Conservation (phyloP, 2,329 filamentous ascomycete species). For the Zarea fungicola region DNA sequence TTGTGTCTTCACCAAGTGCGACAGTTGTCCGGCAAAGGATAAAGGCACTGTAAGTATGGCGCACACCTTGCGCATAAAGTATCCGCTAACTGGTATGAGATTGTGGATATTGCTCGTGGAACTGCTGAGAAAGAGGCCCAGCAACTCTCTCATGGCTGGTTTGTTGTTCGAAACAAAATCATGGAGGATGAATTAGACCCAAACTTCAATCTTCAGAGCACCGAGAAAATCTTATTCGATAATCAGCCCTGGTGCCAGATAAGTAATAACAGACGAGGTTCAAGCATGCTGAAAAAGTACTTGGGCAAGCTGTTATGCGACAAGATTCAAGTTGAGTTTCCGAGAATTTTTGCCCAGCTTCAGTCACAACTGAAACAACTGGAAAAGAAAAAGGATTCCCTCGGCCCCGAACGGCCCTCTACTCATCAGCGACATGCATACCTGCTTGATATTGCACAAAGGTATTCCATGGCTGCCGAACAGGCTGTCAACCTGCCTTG, state of each 20-base stretch:
- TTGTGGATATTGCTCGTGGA: constrained; percentile 13
- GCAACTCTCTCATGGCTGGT: constrained; percentile 26
- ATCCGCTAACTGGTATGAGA: background rate
- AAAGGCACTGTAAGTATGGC: constrained; percentile 17
- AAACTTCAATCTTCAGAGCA: constrained; percentile 22
- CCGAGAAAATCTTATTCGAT: constrained; percentile 18
- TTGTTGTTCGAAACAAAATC: constrained; percentile 30
- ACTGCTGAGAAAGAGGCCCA: constrained; percentile 1
- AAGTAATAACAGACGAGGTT: constrained; percentile 21
- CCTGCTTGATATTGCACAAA: constrained; percentile 19
- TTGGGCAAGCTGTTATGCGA: constrained; percentile 28
- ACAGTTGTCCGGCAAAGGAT: constrained; percentile 20
- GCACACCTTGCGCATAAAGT: background rate
- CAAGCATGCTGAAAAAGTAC: constrained; percentile 24
- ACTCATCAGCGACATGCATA: constrained; percentile 21
- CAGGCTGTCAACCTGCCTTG: constrained; percentile 23
- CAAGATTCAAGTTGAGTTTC: constrained; percentile 31
- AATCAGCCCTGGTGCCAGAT: constrained; percentile 25
- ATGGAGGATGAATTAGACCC: constrained; percentile 20
- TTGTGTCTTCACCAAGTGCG: constrained; percentile 35
- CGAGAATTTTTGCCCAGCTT: constrained; percentile 22
- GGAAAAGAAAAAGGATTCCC: constrained; percentile 1
- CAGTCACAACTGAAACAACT: constrained; percentile 17
- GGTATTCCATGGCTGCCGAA: constrained; percentile 19
- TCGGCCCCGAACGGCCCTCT: constrained; percentile 24